A percentile compares a stretch with the other conserved stretches of the same genome.
These are phyloP conservation scores for Phylloporus sp. DNA, from an alignment of 1,284 basidiomycete genomes.

Conservation along the genomic window DNA sequence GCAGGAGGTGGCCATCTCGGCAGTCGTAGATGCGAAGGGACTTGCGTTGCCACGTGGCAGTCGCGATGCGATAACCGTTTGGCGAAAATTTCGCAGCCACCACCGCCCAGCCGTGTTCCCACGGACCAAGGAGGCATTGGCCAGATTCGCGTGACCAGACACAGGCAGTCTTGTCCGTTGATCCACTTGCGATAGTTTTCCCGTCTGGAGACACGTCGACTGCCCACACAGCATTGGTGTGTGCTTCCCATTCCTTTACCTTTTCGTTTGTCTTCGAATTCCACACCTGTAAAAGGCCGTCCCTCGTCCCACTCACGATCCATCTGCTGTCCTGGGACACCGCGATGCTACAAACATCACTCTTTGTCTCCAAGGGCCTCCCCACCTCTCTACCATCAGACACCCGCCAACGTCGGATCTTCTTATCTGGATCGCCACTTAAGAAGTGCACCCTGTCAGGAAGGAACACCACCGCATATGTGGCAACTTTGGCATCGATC, in stretches of 20 bases:
- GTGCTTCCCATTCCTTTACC: background rate
- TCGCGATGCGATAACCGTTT: background rate
- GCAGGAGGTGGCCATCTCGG: background rate
- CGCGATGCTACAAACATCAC: background rate
- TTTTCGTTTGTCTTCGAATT: background rate
- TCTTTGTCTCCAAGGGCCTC: background rate
- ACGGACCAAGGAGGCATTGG: background rate
- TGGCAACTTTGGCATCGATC: background rate
- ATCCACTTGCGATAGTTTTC: background rate
- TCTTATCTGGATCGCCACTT: background rate
- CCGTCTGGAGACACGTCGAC: background rate
- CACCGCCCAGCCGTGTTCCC: background rate
- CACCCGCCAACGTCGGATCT: background rate
- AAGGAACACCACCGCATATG: background rate
- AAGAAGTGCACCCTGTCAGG: background rate
- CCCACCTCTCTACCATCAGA: background rate
- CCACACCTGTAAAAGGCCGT: background rate
- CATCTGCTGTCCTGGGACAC: background rate
- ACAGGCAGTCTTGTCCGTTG: background rate
- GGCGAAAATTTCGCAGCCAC: background rate
- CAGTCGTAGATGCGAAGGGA: slow-evolving; percentile 1
- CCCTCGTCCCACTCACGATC: background rate
- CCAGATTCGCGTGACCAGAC: background rate
- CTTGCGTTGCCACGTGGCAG: background rate
- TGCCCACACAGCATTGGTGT: background rate